These are phyloP conservation scores for Fusarium sp. DNA, from an alignment of 2,329 filamentous ascomycete genomes.

Conservation along the genomic window DNA sequence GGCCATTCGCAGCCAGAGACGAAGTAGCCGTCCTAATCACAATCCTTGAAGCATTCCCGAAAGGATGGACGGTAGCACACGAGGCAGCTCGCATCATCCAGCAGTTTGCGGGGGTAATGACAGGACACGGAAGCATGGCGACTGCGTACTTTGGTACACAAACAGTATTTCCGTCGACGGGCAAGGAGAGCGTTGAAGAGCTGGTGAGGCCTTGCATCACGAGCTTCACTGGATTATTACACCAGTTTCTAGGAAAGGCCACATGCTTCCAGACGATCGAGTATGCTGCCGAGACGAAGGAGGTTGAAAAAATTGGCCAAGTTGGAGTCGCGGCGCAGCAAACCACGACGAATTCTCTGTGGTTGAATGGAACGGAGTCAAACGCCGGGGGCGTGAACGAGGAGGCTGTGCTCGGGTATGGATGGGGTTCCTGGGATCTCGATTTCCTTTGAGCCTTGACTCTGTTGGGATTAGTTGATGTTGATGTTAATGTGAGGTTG, in stretches of 20 bases:
- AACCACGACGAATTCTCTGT: conserved; percentile 34
- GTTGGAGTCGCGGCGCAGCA: conserved; percentile 28
- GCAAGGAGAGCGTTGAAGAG: conserved; percentile 34
- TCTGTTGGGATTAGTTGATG: neutral
- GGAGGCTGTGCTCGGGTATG: conserved; percentile 38
- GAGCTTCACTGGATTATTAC: conserved; percentile 45
- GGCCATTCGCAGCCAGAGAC: conserved; percentile 49
- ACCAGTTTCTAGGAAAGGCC: conserved; percentile 51
- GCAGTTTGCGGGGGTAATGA: conserved; percentile 43
- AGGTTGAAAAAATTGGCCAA: conserved; percentile 15
- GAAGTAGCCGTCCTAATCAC: conserved; percentile 50
- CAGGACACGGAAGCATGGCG: conserved; percentile 31
- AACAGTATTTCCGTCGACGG: conserved; percentile 22
- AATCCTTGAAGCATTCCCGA: conserved; percentile 55
- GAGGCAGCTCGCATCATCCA: conserved; percentile 52
- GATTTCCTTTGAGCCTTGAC: conserved; percentile 39
- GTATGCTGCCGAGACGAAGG: conserved; percentile 35
- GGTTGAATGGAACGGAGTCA: conserved; percentile 32
- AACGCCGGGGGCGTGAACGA: conserved; percentile 33
- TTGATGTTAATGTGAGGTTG: neutral
- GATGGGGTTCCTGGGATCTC: conserved; percentile 45
- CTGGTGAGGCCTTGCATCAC: conserved; percentile 35
- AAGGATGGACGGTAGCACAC: conserved; percentile 50
- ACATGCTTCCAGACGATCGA: conserved; percentile 46
- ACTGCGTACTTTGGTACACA: conserved; percentile 33